Conservation (phyloP, 2,329 filamentous ascomycete genomes). For the Lomentospora prolificans region DNA sequence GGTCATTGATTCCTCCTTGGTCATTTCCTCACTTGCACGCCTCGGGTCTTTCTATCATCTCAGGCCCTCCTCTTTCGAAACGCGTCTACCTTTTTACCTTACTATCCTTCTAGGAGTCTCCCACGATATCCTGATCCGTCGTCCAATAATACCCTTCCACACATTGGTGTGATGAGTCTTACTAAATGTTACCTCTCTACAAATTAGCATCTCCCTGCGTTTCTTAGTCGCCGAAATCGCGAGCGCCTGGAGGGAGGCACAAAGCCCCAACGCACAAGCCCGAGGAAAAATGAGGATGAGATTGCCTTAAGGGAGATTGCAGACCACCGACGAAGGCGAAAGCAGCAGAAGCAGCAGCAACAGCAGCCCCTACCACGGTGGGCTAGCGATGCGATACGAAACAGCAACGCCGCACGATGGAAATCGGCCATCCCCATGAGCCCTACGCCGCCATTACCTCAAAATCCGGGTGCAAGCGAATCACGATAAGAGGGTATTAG, state of each 20-base stretch:
- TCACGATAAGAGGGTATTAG: no score
- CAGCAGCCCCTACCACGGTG: conserved; percentile 18
- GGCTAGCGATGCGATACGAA: conserved; percentile 20
- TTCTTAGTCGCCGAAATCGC: conserved; percentile 15
- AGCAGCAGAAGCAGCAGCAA: not conserved
- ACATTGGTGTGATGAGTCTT: no score
- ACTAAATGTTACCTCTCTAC: not conserved
- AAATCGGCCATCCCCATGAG: not conserved
- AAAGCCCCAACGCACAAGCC: not conserved
- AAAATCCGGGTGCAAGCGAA: no score
- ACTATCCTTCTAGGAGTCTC: no score
- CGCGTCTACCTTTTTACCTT: no score
- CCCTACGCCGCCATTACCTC: not conserved
- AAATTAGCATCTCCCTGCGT: conserved; percentile 22
- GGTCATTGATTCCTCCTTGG: no score
- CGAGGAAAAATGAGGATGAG: conserved; percentile 18
- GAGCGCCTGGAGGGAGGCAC: not conserved
- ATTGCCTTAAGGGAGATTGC: conserved; percentile 24
- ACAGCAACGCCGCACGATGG: not conserved
- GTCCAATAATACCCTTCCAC: no score
- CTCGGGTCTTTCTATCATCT: no score
- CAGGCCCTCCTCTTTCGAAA: no score
- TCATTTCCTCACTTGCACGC: no score
- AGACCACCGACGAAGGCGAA: conserved; percentile 15
- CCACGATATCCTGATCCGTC: no score